A percentile compares a stretch with the other conserved stretches of the same genome.
Conservation (phyloP, 129 eudicot species). For the Saussurea involucrata region DNA sequence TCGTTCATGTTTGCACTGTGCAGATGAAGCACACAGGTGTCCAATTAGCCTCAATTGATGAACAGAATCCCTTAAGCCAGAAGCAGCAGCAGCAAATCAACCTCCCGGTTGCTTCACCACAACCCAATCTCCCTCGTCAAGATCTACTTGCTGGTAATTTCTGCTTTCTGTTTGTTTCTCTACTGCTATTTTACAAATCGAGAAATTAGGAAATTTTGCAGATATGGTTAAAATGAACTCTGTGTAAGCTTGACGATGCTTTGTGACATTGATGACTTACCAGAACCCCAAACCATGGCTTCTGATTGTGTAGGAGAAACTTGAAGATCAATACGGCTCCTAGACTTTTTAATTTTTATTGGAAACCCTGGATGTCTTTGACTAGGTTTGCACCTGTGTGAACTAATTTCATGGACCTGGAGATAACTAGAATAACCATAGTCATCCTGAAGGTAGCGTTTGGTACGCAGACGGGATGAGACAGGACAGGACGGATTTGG, state of each 20-base stretch:
- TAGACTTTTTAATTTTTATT: too few species aligned
- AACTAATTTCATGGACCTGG: not conserved
- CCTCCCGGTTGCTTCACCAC: not conserved
- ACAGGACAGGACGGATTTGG: too few species aligned
- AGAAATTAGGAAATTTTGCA: not conserved
- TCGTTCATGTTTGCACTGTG: not conserved
- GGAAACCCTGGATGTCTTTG: too few species aligned
- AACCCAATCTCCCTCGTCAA: constrained; percentile 4
- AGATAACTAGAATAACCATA: too few species aligned
- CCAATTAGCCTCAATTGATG: constrained; percentile 25
- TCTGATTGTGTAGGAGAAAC: not conserved
- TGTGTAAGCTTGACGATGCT: not conserved
- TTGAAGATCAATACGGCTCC: too few species aligned
- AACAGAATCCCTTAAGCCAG: constrained; percentile 14
- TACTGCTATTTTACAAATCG: not conserved
- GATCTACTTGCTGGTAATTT: constrained; percentile 14
- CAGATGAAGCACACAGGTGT: constrained; percentile 20
- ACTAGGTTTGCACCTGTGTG: too few species aligned
- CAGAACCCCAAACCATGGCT: not conserved
- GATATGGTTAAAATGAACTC: not conserved
- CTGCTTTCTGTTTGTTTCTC: not conserved
- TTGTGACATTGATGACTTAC: not conserved
- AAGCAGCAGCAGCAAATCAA: constrained; percentile 14
- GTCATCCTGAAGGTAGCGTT: too few species aligned
- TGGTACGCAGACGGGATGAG: too few species aligned